Evolutionary conservation across 2,329 filamentous ascomycete species (phyloP), one percentile per base, ranked within the genome.

Genomic region (Periconia sp.): DNA sequence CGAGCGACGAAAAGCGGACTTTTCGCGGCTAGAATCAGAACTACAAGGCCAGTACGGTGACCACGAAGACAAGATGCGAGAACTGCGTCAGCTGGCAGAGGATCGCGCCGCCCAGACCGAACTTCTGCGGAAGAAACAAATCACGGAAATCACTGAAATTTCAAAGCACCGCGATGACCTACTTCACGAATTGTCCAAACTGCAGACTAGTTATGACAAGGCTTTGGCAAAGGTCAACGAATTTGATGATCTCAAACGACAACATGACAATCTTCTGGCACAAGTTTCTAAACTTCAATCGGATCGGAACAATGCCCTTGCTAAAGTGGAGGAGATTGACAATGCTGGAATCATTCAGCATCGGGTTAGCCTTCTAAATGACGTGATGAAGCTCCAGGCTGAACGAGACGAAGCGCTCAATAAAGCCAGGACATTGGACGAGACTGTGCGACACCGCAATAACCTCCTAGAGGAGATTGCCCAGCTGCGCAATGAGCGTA

Each of bases 381-480:
- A 76, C 20, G 41, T 75, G 2, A 57, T 63, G 6, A 67, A 46
- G n/a, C 47, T 74, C 13, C 70, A 65, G 18, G 18, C 42, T 13
- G 42, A 44, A n/a, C 42, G 42, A 27, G 42, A 44, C 18, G 42
- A 44, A 44, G 17, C 60, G 60, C 35, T 65, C 67, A 10, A 56
- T 74, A 8, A 61, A 31, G 71, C 68, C 55, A 72, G 82, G 45
- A 78, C 82, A 31, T 37, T 45, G 15, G 43, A 23, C 15, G 43
- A 45, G 43, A 30, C 31, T 23, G 27, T 33, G 20, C 43, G 43
- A 23, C 19, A 45, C 43, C 43, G 43, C 31, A 30, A 45, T 23
- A 31, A 45, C 43, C 43, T 45, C 6, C 20, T 31, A 23, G 27
- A 23, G 10, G 23, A 45, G 30, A 17, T 45, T 17, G 27, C 43